Conservation (phyloP, 1,284 basidiomycete genomes). For the Sanghuangporus weigelae region DNA sequence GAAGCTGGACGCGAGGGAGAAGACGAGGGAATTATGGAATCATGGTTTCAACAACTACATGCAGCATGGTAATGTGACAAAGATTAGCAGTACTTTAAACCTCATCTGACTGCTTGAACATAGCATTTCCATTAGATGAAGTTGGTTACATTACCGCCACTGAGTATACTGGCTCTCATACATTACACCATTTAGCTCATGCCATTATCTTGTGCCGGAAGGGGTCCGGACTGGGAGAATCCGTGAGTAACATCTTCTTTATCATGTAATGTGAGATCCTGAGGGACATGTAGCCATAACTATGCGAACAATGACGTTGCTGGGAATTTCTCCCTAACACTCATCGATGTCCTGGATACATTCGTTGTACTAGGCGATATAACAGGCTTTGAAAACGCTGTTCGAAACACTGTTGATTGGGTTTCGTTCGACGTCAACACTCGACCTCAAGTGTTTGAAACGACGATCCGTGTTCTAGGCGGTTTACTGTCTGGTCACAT, state of each 20-base stretch:
- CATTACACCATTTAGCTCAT: slow-evolving; percentile 50
- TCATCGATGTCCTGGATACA: slow-evolving; percentile 80
- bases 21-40: slow-evolving; percentile 72
- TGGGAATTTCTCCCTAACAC: slow-evolving; percentile 80
- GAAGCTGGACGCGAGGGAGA: slow-evolving; percentile 62
- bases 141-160: slow-evolving; percentile 33
- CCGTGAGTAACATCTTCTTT: slow-evolving; percentile 49
- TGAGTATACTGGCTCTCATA: slow-evolving; percentile 16
- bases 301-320: slow-evolving; percentile 78
- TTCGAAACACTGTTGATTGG: slow-evolving; percentile 67
- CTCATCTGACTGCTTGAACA: slow-evolving; percentile 7
- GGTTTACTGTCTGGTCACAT: slow-evolving; percentile 84
- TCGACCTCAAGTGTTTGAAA: slow-evolving; percentile 89
- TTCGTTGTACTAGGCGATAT: slow-evolving; percentile 74
- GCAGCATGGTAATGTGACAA: slow-evolving; percentile 52
- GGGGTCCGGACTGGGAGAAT: slow-evolving; percentile 75
- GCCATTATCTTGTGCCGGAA: slow-evolving; percentile 80
- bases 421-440: slow-evolving; percentile 87
- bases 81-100: neutral
- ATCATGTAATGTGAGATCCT: slow-evolving; percentile 2
- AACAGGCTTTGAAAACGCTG: slow-evolving; percentile 68
- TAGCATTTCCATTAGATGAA: slow-evolving; percentile 82
- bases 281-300: slow-evolving; percentile 44
- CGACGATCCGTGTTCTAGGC: slow-evolving; percentile 85
- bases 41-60: slow-evolving; percentile 82